These are phyloP conservation scores for Helichrysum umbraculigerum DNA, from an alignment of 129 eudicot genomes.

Conservation along the genomic window DNA sequence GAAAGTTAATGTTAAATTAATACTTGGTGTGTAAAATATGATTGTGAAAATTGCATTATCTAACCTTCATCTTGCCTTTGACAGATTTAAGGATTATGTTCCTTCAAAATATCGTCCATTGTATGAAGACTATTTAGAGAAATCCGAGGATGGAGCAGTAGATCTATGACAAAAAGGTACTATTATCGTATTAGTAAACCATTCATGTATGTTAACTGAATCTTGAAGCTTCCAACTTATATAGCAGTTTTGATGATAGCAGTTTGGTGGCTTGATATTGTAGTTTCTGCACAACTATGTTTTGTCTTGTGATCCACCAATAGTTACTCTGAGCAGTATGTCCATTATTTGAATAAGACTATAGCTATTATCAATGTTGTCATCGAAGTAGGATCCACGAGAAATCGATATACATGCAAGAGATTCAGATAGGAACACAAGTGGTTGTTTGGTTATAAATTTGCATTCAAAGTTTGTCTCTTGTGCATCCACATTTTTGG, in stretches of 20 bases:
- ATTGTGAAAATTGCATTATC: background rate
- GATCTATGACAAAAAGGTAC: conserved; percentile 41
- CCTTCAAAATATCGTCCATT: conserved; percentile 63
- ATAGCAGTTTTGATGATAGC: background rate
- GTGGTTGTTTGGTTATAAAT: too few species aligned
- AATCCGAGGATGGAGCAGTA: conserved; percentile 17
- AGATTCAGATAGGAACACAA: too few species aligned
- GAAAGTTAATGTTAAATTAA: background rate
- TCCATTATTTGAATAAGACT: too few species aligned
- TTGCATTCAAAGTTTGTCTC: too few species aligned
- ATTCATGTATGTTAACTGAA: too few species aligned
- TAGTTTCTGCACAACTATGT: too few species aligned
- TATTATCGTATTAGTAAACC: background rate
- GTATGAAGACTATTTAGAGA: conserved; percentile 49
- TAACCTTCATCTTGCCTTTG: conserved; percentile 13
- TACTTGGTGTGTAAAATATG: background rate
- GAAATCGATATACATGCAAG: too few species aligned
- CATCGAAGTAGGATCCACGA: too few species aligned
- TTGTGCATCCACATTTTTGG: too few species aligned
- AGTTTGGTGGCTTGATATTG: background rate
- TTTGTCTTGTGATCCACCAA: too few species aligned
- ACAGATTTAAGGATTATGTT: conserved; percentile 71
- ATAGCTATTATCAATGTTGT: too few species aligned
- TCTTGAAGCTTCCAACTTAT: conserved; percentile 10
- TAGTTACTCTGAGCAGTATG: too few species aligned